A percentile compares a stretch with the other conserved stretches of the same genome.
Evolutionary conservation across 345 rosid genomes (phyloP).

Genomic region (Cochlearia excelsa): DNA sequence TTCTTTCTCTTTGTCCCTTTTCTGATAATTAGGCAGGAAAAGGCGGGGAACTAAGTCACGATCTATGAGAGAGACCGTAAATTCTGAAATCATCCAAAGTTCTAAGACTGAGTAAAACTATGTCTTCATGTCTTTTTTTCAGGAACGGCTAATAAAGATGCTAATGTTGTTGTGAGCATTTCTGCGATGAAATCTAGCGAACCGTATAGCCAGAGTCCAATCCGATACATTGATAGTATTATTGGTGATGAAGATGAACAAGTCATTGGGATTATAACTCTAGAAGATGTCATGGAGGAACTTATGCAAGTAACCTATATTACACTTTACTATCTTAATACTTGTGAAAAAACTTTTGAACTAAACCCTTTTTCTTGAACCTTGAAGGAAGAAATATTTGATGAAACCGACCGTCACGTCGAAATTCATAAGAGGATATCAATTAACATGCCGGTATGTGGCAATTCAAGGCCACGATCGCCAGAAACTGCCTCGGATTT

Average conservation of each 20-base stretch:
- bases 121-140: background rate
- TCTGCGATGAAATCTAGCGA: conserved; percentile 28
- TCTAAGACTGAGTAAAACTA: background rate
- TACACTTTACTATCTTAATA: background rate
- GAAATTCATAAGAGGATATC: conserved; percentile 57
- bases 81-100: background rate
- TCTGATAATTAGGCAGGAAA: conserved; percentile 62
- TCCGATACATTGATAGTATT: conserved; percentile 29
- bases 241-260: conserved; percentile 44
- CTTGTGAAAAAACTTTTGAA: background rate
- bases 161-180: conserved; percentile 24
- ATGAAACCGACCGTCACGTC: conserved; percentile 67
- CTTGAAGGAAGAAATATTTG: conserved; percentile 69
- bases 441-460: conserved; percentile 46
- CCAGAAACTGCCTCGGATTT: conserved; percentile 42
- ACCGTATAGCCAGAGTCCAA: conserved; percentile 28
- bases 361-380: conserved; percentile 3
- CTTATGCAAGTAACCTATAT: conserved; percentile 51
- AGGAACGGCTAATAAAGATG: conserved; percentile 30
- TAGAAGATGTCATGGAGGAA: conserved; percentile 92
- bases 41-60: conserved; percentile 82
- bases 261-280: conserved; percentile 72
- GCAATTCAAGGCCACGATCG: conserved; percentile 39
- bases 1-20: background rate
- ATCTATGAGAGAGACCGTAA: conserved; percentile 20